Conservation (phyloP, 23 red algal genomes). For the Gracilaria gracilis region DNA sequence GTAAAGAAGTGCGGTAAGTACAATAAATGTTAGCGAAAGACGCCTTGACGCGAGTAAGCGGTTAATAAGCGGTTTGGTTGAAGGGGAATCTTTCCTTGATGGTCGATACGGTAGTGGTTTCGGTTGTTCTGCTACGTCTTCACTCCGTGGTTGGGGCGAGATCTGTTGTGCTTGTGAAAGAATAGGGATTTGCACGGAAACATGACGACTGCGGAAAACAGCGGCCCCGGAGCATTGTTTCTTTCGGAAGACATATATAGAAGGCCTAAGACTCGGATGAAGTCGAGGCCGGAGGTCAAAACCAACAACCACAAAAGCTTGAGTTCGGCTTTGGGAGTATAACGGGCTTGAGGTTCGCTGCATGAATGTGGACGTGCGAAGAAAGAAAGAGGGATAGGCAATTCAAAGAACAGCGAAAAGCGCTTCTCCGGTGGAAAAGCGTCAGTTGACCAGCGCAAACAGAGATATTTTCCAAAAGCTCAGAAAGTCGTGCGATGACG, state of each 20-base stretch:
- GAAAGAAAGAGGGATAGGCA: no score
- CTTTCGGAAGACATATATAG: not conserved
- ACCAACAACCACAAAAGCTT: no score
- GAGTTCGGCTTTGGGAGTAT: no score
- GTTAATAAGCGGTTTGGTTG: conserved; percentile 7
- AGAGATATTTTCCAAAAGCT: no score
- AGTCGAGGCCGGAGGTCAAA: no score
- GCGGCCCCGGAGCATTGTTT: not conserved
- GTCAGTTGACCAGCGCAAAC: no score
- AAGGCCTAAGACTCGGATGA: not conserved
- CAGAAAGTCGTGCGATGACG: no score
- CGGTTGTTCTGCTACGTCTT: not conserved
- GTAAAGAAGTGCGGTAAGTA: not conserved
- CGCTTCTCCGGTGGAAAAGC: no score
- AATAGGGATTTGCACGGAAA: not conserved
- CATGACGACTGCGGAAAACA: not conserved
- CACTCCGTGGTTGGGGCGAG: not conserved
- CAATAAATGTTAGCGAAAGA: conserved; percentile 6
- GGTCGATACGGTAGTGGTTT: not conserved
- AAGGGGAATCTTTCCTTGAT: conserved; percentile 2
- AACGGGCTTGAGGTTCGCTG: no score
- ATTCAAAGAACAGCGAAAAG: no score
- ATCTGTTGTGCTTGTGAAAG: not conserved
- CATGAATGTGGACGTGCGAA: no score
- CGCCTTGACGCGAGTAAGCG: not conserved